Base-by-base conservation (phyloP, 257 asterid species). In the Solanum pennellii region DNA sequence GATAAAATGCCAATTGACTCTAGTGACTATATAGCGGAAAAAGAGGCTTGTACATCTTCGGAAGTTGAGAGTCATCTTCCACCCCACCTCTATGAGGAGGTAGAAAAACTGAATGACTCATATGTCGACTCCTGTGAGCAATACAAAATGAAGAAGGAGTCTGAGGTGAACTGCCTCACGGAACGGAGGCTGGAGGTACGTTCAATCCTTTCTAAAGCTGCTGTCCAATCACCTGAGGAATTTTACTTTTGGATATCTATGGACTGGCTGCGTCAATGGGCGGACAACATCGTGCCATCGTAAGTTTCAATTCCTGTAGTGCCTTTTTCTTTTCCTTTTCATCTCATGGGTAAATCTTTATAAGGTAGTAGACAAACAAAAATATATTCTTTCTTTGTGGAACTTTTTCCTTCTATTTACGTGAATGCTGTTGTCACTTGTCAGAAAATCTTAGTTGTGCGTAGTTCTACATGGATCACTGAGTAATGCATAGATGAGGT, bases 241-340 rank as follows among this genome's bases (percentile, higher is more conserved):
- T 93, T 93, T 12, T 94, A 93, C 91, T 94, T 91, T 91, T 97
- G 99, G 99, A 90, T 97, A 88, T 93, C 99, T 68, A 89, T 95
- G 59, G 99, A 97, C 71, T 97, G 99, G 99, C 98, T 97, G 89
- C 99, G 98, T 83, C 99, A 92, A 71, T 97, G 99, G 99, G 94
- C 99, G 71, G 99, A 97, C 91, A 91, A 90, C 88, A 88, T 95
- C 75, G 88, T 87, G 83, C 86, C 99, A 76, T 66, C 68, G 99
- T 97, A 93, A 92, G 99, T 90, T 84, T 79, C 85, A 85, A 31
- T 87, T 42, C 69, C 52, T 69, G 6, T 86, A 12, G 31, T 82
- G 44, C 21, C 85, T 68, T 82, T 75, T 56, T 82, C 69, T 65
- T 71, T 80, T 83, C 27, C 59, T 37, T 83, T 56, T 59, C 71